Evolutionary conservation across 2,329 filamentous ascomycete genomes (phyloP), one percentile per base, ranked within the genome.

Genomic region (Aspergillus spinulosporus): DNA sequence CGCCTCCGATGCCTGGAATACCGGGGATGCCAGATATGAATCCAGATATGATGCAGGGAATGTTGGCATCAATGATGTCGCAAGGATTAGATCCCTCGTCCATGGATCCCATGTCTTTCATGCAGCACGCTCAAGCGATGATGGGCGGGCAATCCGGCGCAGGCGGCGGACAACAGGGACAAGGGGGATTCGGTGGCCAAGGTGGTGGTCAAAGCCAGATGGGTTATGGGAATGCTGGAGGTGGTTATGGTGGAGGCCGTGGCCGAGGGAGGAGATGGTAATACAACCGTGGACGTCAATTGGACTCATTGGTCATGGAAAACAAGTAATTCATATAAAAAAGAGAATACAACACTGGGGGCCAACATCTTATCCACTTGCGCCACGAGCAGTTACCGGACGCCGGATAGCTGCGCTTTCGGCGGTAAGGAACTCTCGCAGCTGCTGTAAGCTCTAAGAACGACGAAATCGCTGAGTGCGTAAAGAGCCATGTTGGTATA

Each of bases 11-110:
- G 74, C 68, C 64, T 32, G 69, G 61, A 26, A 72, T 70, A 66
- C 64, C 64, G 4, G 77, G 78, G 1, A 79, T 83, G 73, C 78
- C 79, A 26, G 78, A 80, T 50, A 79, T 81, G 69, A 73, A 76
- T 32, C 73, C 75, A 1, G 79, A 83, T 57, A 83, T 84, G 76
- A 82, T 84, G 80, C 80, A 83, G 71, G 78, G 80, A 59, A 84
- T 85, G 79, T 75, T 84, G 59, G 74, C 78, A 31, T 75, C 78
- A 62, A 81, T 83, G 75, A 80, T 81, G 71, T 71, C 77, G 40
- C 77, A 81, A 56, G 82, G 82, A 6, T 72, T 83, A 54, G 79
- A 83, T 61, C 80, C 81, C 2, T 74, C 74, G 5, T 73, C 78
- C 47, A 80, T 84, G 75, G 80, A 82, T 61, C 81, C 81, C 4